Percentiles rank a stretch among this genome's conserved stretches.
Conservation (phyloP, 164 flowering plant species). For the Brasenia schreberi region DNA sequence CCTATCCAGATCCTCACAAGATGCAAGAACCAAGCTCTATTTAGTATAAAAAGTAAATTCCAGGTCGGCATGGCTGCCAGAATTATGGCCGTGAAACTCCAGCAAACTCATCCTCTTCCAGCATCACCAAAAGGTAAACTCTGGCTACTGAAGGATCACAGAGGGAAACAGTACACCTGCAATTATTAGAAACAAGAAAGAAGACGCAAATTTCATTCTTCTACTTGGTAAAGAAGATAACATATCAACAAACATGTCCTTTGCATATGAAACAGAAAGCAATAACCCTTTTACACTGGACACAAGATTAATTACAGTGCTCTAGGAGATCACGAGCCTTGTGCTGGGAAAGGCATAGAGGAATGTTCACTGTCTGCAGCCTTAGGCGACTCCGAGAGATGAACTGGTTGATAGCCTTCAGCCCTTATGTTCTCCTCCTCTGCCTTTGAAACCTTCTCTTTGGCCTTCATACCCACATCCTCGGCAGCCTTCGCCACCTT, state of each 20-base stretch:
- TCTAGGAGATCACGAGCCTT: constrained; percentile 26
- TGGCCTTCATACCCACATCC: constrained; percentile 76
- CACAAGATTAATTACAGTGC: neutral
- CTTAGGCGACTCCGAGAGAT: constrained; percentile 45
- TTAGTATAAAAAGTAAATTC: too few species aligned
- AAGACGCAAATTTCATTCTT: too few species aligned
- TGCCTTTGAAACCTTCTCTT: constrained; percentile 55
- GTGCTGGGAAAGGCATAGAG: constrained; percentile 32
- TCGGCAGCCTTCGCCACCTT: constrained; percentile 82
- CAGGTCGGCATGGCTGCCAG: too few species aligned
- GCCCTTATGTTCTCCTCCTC: constrained; percentile 55
- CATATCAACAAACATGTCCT: neutral
- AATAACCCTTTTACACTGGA: neutral
- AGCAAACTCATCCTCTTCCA: too few species aligned
- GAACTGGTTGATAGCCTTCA: constrained; percentile 47
- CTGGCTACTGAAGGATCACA: too few species aligned
- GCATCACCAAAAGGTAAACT: too few species aligned
- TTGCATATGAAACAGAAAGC: neutral
- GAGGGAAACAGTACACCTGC: too few species aligned
- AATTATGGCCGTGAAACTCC: too few species aligned
- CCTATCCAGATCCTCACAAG: too few species aligned
- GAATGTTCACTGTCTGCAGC: constrained; percentile 20
- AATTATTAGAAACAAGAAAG: too few species aligned
- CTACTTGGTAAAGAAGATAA: too few species aligned
- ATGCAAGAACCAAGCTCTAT: too few species aligned